Conservation (phyloP, 2,329 filamentous ascomycete species). For the Fusarium compactum region DNA sequence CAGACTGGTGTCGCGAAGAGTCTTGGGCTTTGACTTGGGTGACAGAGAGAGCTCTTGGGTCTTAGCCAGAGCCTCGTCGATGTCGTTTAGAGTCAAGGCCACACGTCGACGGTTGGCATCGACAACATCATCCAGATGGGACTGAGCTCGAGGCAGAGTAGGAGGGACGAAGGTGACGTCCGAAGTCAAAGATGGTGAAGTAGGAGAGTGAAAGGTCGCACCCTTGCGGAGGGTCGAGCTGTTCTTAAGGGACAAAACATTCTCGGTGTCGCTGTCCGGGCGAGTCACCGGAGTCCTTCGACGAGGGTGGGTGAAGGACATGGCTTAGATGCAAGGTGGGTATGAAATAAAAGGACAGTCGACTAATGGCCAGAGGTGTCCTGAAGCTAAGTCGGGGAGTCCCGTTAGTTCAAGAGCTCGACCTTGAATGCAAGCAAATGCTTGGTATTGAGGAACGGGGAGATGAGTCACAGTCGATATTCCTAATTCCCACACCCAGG, state of each 20-base stretch:
- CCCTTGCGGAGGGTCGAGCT: slow-evolving; percentile 72
- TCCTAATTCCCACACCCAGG: slow-evolving; percentile 47
- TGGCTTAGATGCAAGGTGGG: slow-evolving; percentile 57
- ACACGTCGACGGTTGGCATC: slow-evolving; percentile 77
- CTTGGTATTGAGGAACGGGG: slow-evolving; percentile 43
- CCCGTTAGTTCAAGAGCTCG: slow-evolving; percentile 48
- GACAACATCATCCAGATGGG: slow-evolving; percentile 77
- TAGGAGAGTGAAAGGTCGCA: slow-evolving; percentile 72
- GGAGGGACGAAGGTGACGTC: slow-evolving; percentile 63
- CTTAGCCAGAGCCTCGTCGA: slow-evolving; percentile 71
- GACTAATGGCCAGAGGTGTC: slow-evolving; percentile 50
- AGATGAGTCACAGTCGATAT: slow-evolving; percentile 52
- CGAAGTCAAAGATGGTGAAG: slow-evolving; percentile 57
- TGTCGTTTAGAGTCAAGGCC: slow-evolving; percentile 72
- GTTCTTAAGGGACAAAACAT: slow-evolving; percentile 53
- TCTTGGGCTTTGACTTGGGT: slow-evolving; percentile 49
- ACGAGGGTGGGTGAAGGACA: slow-evolving; percentile 63
- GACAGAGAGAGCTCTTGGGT: slow-evolving; percentile 56
- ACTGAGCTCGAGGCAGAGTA: slow-evolving; percentile 74
- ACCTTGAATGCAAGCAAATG: slow-evolving; percentile 44
- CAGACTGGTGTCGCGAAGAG: slow-evolving; percentile 67
- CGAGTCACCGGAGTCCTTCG: slow-evolving; percentile 61
- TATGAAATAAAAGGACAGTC: slow-evolving; percentile 43
- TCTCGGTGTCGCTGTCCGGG: slow-evolving; percentile 50
- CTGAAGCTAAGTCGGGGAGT: slow-evolving; percentile 49